These are phyloP conservation scores for Xerocomellus amylosporus DNA, from an alignment of 768 basidiomycete genomes.

Conservation along the genomic window DNA sequence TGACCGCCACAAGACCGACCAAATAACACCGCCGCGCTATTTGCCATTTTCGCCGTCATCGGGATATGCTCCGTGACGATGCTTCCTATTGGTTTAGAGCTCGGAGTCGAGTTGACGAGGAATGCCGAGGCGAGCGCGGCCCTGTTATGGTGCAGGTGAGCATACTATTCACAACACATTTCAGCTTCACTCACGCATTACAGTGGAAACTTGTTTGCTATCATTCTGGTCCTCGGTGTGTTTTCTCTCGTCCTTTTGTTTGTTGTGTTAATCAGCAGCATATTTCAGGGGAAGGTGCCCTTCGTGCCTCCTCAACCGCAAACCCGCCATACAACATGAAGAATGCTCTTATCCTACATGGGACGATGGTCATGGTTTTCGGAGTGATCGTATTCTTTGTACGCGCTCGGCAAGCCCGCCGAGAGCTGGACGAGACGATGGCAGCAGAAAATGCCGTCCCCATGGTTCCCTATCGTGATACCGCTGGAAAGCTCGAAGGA, in stretches of 20 bases:
- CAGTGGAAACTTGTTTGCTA: constrained; percentile 65
- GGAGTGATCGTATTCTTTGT: constrained; percentile 48
- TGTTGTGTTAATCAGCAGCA: not conserved
- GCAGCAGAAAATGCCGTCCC: not conserved
- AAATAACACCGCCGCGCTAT: constrained; percentile 58
- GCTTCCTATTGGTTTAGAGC: constrained; percentile 74
- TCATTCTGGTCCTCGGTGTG: constrained; percentile 63
- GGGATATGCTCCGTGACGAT: constrained; percentile 65
- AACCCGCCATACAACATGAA: constrained; percentile 75
- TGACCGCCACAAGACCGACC: constrained; percentile 49
- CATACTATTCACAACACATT: constrained; percentile 2
- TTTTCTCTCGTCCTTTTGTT: constrained; percentile 3
- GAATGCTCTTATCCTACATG: constrained; percentile 65
- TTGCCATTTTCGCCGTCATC: constrained; percentile 63
- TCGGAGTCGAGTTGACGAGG: constrained; percentile 75
- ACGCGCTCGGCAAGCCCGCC: constrained; percentile 59
- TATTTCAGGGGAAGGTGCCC: constrained; percentile 56
- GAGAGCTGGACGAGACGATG: constrained; percentile 60
- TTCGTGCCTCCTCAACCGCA: constrained; percentile 59
- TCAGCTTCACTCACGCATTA: not conserved
- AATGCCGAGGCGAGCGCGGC: constrained; percentile 78
- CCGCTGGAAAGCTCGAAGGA: not conserved
- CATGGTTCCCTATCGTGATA: not conserved
- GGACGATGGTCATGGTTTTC: constrained; percentile 42
- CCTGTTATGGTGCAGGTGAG: constrained; percentile 71